These are phyloP conservation scores for Rosa hybrid DNA, from an alignment of 331 rosid species.

Conservation along the genomic window DNA sequence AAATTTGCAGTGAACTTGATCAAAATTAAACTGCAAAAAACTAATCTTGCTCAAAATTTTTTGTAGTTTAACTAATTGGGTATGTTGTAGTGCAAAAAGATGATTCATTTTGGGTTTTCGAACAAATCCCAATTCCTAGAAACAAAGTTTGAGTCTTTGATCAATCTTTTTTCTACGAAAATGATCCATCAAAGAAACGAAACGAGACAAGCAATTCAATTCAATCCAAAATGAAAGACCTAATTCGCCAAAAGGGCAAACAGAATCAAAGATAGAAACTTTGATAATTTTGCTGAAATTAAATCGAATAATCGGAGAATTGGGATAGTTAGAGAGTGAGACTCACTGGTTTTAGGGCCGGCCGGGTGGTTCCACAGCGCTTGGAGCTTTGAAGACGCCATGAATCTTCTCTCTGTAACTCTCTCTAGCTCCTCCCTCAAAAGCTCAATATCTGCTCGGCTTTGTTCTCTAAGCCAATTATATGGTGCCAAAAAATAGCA, in stretches of 20 bases:
- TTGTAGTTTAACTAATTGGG: background rate
- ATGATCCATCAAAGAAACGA: background rate
- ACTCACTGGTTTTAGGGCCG: constrained; percentile 98
- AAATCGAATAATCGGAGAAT: background rate
- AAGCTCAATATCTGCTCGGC: background rate
- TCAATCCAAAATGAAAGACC: background rate
- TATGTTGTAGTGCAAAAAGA: background rate
- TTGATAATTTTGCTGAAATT: background rate
- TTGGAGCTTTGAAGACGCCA: constrained; percentile 93
- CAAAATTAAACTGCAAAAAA: background rate
- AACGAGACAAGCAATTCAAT: constrained; percentile 1
- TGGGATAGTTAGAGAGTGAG: background rate
- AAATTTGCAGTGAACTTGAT: background rate
- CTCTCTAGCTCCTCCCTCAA: background rate
- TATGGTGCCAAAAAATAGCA: background rate
- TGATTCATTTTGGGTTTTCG: background rate
- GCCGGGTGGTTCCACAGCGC: constrained; percentile 96
- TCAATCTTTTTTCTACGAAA: background rate
- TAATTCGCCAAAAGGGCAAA: background rate
- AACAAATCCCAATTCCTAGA: background rate
- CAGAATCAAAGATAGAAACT: background rate
- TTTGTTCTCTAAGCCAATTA: background rate
- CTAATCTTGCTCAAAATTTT: background rate
- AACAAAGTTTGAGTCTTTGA: background rate
- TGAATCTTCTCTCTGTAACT: constrained; percentile 15